Base-by-base conservation (phyloP, 352 stramenopile genomes). In the Phytophthora cryptogea region DNA sequence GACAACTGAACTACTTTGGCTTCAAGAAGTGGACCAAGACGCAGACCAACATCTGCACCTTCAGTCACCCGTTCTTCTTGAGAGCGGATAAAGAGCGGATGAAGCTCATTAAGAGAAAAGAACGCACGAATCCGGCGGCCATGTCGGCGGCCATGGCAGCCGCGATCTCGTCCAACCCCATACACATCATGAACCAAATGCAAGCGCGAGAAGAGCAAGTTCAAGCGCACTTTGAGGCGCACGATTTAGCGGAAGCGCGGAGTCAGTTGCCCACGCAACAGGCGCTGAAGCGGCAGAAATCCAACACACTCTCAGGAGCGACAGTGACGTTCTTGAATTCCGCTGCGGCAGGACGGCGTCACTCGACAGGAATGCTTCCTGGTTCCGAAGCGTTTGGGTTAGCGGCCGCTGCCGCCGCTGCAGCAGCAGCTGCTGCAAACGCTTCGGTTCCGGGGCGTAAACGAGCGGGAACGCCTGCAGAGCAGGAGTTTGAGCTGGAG, bases 11-110 rank as follows among this genome's bases (percentile, higher is more conserved):
- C 62, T 90, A 90, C 61, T 90, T 90, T 74, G 81, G 81, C 13
- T 90, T 90, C 45, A 90, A 90, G 46, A 91, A 91, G 55, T 89
- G 79, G 81, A 90, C 79, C 54, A 90, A 90, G 62, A 90, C 79
- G 11, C 79, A 90, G 66, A 89, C 81, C 16, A 83, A 81, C 40
- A 73, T 87, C 42, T 90, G 81, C 39, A 90, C 81, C 6, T 90
- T 89, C 54, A 88, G 78, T 59, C 81, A 89, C 41, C 81, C 81
- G 2, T 86, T 75, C 59, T 90, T 90, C 51, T 31, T 88, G 3
- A 70, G 75, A 16, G 60, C 66, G 3, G 76, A 89, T 36, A 83
- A 83, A 26, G 78, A 89, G 20, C 66, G 76, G 36, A 86, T 90
- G 68, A 88, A 89, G 63, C 59, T 89, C 11, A 90, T 90, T 52